Base-by-base conservation (phyloP, 495 filamentous ascomycete genomes). In the Entonaema liquescens region DNA sequence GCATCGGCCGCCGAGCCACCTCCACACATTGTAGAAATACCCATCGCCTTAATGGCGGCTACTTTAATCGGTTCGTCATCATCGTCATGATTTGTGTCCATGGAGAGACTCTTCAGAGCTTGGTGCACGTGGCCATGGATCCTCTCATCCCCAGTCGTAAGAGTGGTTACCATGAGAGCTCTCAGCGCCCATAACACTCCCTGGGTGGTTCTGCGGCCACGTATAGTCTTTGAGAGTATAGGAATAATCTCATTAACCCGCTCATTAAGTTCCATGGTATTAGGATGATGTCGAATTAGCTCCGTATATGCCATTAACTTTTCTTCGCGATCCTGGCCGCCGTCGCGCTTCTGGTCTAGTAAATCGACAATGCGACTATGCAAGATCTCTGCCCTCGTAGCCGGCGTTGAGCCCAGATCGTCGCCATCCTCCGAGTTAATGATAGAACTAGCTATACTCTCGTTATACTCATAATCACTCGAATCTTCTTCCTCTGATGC, bases 321-420 rank as follows among this genome's bases (percentile, higher is more conserved):
- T 55, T 88, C 85, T 74, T 97, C 95, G 31, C 95, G 88, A 13
- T 92, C 90, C 70, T 92, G 88, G n/a, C 86, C 86, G 62, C 89
- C 93, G 77, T 89, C 92, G 60, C 91, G 88, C 83, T 97, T 99
- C 70, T 93, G 89, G 71, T 97, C 92, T 23, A 93, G 81, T 21
- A 98, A 89, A 74, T 95, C 92, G 59, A 91, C 84, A 54, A 97
- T 89, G n/a, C 89, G 86, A 71, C 91, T 88, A 13, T 79, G 82
- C 1, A 97, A 82, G 62, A 89, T 89, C 19, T 90, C 83, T 25
- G 86, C 84, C 91, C 91, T 93, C 29, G 31, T 5, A 9, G 11
- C 31, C 31, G 66, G 53, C 13, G 83, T 82, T 15, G 52, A 57
- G 31, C 80, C 81, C 60, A 87, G 79, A 13, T 86, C 81, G 40